Conservation (phyloP, 352 stramenopile genomes). For the Aphanomyces stellatus region DNA sequence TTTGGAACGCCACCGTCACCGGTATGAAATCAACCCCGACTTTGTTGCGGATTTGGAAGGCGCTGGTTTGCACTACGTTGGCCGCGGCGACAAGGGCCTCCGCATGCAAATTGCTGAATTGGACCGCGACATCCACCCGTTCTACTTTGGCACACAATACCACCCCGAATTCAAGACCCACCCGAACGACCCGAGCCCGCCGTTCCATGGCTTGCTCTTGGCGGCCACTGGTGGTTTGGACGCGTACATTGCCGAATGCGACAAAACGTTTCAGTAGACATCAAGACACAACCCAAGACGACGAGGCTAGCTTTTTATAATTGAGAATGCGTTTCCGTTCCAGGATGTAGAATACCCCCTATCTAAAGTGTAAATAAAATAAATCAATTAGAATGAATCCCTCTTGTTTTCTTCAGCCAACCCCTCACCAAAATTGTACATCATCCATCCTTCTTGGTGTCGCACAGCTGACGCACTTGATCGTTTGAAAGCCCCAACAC, state of each 20-base stretch:
- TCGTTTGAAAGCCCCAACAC: too few relatives aligned
- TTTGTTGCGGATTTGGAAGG: constrained; percentile 85
- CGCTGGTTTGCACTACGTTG: constrained; percentile 95
- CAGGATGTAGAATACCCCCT: background rate
- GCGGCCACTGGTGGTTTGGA: constrained; percentile 75
- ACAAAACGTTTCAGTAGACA: background rate
- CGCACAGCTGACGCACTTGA: too few relatives aligned
- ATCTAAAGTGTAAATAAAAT: constrained; percentile 12
- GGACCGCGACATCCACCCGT: constrained; percentile 92
- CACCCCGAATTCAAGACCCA: constrained; percentile 99
- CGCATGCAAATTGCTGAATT: constrained; percentile 99
- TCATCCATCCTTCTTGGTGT: too few relatives aligned
- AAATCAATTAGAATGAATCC: constrained; percentile 17
- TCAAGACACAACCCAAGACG: background rate
- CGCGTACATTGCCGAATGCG: constrained; percentile 42
- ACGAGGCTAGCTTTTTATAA: background rate
- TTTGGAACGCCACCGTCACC: constrained; percentile 96
- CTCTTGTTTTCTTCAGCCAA: constrained; percentile 18
- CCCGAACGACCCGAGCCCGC: constrained; percentile 93
- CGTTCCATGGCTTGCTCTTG: constrained; percentile 96
- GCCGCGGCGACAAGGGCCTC: constrained; percentile 93
- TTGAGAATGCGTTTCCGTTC: background rate
- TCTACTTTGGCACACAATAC: constrained; percentile 99
- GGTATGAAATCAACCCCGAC: constrained; percentile 99
- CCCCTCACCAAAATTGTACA: too few relatives aligned